phyloP scores from a whole-genome alignment of 2,329 filamentous ascomycete genomes.

The Hymenoscyphus fructigenus region DNA sequence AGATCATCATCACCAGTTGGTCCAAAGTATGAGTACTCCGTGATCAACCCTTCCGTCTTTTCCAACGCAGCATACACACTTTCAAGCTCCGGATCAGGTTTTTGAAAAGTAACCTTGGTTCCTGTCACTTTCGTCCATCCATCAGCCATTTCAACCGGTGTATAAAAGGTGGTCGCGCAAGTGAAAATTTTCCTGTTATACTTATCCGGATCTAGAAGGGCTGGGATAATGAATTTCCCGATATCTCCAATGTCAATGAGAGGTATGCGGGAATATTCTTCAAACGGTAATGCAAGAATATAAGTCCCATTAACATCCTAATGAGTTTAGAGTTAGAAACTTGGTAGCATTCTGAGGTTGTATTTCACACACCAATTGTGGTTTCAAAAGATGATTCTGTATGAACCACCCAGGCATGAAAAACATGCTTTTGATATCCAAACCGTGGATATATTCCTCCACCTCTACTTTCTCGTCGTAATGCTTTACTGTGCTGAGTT shows the following conservation, averaged over 20 bases:
- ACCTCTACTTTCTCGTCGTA: constrained; percentile 37
- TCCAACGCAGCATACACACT: too few species aligned
- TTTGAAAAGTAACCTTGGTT: constrained; percentile 26
- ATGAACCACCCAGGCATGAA: constrained; percentile 48
- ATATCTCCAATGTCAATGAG: too few species aligned
- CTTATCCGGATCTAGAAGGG: too few species aligned
- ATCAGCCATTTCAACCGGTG: constrained; percentile 34
- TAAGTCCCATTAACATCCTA: too few species aligned
- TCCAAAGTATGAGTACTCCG: too few species aligned
- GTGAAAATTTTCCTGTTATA: constrained; percentile 41
- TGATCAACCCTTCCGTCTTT: too few species aligned
- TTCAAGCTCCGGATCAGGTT: too few species aligned
- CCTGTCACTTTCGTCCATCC: constrained; percentile 38
- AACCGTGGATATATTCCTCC: constrained; percentile 38
- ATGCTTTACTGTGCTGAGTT: constrained; percentile 38
- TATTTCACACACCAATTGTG: constrained; percentile 21
- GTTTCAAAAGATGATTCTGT: constrained; percentile 41
- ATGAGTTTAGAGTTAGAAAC: constrained; percentile 18
- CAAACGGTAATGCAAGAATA: too few species aligned
- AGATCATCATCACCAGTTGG: too few species aligned
- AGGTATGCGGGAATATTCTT: too few species aligned
- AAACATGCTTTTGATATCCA: constrained; percentile 46
- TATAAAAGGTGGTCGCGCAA: constrained; percentile 43
- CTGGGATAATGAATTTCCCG: too few species aligned
- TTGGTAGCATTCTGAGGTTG: constrained; percentile 40